Conservation (phyloP, 768 basidiomycete species). For the Aureoboletus auriporus region DNA sequence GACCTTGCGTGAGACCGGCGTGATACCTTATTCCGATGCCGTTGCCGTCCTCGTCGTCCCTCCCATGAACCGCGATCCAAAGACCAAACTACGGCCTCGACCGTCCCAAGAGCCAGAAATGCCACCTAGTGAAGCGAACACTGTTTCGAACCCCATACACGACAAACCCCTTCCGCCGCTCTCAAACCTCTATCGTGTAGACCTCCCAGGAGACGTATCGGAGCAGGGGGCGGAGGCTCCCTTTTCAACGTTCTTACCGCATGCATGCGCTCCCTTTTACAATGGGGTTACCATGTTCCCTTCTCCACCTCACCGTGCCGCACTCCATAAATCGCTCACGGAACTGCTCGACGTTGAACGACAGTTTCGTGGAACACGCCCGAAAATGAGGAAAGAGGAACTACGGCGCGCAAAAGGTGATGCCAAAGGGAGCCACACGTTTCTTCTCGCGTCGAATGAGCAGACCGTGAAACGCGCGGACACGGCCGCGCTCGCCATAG, state of each 20-base stretch:
- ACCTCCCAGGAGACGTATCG: not conserved
- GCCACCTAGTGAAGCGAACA: conserved; percentile 9
- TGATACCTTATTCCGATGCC: conserved; percentile 48
- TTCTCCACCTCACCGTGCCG: conserved; percentile 53
- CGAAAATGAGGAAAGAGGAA: not conserved
- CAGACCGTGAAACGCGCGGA: conserved; percentile 53
- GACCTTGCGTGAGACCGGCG: conserved; percentile 41
- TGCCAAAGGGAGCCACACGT: conserved; percentile 62
- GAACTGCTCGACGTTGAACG: conserved; percentile 49
- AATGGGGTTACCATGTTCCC: conserved; percentile 67
- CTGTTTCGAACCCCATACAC: not conserved
- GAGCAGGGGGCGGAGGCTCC: conserved; percentile 4
- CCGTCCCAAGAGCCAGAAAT: conserved; percentile 36
- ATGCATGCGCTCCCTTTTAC: conserved; percentile 55
- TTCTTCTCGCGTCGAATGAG: conserved; percentile 54
- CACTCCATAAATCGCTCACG: conserved; percentile 47
- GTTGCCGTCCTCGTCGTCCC: conserved; percentile 69
- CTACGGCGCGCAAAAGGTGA: conserved; percentile 20
- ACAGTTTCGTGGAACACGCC: conserved; percentile 13
- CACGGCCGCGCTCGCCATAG: conserved; percentile 59
- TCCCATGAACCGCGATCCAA: conserved; percentile 53
- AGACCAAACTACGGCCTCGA: conserved; percentile 41
- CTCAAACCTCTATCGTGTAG: conserved; percentile 21
- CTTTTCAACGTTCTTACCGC: conserved; percentile 26
- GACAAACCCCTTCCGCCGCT: conserved; percentile 23